Percentiles rank a stretch among this genome's conserved stretches.
These are phyloP conservation scores for Aegilops bicornis DNA, from an alignment of 176 grass and related monocot species.

Conservation along the genomic window DNA sequence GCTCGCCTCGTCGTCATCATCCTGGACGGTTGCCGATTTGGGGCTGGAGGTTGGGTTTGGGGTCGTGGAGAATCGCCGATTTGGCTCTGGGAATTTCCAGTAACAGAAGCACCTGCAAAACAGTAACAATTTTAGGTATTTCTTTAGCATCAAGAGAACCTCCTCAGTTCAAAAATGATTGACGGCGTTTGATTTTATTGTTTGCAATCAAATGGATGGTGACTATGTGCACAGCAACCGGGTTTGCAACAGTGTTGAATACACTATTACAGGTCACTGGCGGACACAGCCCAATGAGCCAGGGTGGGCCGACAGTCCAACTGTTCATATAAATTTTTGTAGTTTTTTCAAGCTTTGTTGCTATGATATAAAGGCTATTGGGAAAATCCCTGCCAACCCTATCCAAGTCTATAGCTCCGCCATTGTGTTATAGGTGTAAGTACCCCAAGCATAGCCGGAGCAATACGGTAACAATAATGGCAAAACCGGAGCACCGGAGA, in stretches of 20 bases:
- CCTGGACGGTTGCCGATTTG: neutral
- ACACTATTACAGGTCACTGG: neutral
- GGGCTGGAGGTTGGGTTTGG: neutral
- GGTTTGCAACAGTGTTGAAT: neutral
- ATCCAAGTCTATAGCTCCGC: neutral
- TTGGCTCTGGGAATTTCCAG: neutral
- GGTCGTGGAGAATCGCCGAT: neutral
- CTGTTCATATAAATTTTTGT: neutral
- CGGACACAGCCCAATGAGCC: neutral
- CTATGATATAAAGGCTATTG: neutral
- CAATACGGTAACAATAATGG: neutral
- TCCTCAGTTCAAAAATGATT: neutral
- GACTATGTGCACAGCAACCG: neutral
- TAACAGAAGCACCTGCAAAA: neutral
- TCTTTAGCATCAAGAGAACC: neutral
- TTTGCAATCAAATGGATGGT: neutral
- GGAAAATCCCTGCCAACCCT: neutral
- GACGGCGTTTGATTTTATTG: neutral
- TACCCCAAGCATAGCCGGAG: neutral
- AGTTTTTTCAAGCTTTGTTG: neutral
- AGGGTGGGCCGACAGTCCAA: neutral
- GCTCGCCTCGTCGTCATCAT: neutral
- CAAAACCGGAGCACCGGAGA: neutral
- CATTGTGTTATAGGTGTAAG: neutral
- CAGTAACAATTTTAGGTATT: neutral